These are phyloP conservation scores for Magnolia kwangsiensis DNA, from an alignment of 164 flowering plant genomes.

Conservation along the genomic window DNA sequence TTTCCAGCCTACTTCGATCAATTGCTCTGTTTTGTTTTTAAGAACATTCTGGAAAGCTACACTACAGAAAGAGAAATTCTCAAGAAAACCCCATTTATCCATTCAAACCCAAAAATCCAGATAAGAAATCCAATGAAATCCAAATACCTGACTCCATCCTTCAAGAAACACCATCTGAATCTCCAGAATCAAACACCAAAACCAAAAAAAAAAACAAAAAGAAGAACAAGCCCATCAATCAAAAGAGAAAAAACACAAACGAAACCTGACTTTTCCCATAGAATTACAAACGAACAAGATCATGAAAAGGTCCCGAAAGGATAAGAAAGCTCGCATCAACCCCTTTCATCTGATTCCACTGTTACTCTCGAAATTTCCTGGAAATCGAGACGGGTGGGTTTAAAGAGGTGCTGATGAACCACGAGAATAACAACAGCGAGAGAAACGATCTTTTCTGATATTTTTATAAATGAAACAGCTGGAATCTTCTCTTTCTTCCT, in stretches of 20 bases:
- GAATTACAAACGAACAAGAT: background rate
- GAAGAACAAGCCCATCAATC: background rate
- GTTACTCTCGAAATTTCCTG: slow-evolving; percentile 3
- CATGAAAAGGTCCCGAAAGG: background rate
- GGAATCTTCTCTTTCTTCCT: too few relatives aligned
- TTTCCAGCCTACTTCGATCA: background rate
- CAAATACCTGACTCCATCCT: background rate
- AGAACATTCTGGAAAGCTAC: background rate
- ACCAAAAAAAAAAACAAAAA: background rate
- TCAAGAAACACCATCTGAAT: background rate
- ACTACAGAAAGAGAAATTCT: background rate
- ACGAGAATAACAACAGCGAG: too few relatives aligned
- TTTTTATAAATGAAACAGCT: too few relatives aligned
- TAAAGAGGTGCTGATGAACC: too few relatives aligned
- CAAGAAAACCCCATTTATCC: background rate
- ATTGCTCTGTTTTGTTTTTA: background rate
- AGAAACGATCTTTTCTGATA: too few relatives aligned
- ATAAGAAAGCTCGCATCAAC: background rate
- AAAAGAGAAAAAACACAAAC: background rate
- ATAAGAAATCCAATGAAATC: background rate
- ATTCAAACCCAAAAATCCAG: background rate
- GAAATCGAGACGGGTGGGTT: background rate
- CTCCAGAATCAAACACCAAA: background rate
- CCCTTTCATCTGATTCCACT: slow-evolving; percentile 3
- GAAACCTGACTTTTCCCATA: background rate